Percentiles rank a stretch among this genome's conserved stretches.
phyloP scores from a whole-genome alignment of 345 rosid genomes.

The Lepidium sativum region DNA sequence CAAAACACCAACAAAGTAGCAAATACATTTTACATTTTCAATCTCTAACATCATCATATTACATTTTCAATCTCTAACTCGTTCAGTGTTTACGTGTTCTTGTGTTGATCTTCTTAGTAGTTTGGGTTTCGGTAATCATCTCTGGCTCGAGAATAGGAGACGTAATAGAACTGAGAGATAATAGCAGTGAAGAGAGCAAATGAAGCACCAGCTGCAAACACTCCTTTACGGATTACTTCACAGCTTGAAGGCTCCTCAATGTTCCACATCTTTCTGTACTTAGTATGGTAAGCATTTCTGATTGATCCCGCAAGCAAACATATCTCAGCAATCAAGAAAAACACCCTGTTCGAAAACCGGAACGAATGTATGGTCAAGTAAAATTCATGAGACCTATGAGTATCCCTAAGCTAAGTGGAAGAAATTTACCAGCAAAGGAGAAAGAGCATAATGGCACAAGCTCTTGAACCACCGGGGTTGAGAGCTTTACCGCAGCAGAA shows the following conservation, averaged over 20 bases:
- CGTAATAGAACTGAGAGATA: constrained; percentile 68
- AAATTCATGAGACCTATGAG: background rate
- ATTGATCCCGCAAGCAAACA: constrained; percentile 85
- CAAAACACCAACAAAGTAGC: constrained; percentile 3
- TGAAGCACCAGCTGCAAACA: constrained; percentile 91
- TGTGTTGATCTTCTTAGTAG: constrained; percentile 7
- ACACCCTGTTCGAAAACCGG: constrained; percentile 42
- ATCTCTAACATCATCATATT: background rate
- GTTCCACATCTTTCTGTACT: constrained; percentile 34
- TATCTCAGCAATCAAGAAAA: constrained; percentile 74
- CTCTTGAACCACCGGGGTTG: constrained; percentile 80
- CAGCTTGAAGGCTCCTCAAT: constrained; percentile 39
- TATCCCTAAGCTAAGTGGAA: background rate
- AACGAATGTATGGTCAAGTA: background rate
- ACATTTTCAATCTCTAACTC: background rate
- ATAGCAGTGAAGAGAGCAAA: constrained; percentile 72
- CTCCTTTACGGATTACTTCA: constrained; percentile 64
- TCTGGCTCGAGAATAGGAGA: constrained; percentile 57
- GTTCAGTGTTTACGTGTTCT: background rate
- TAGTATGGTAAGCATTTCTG: constrained; percentile 81
- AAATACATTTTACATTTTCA: too few species aligned
- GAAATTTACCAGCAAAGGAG: constrained; percentile 61
- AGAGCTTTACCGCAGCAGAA: constrained; percentile 90
- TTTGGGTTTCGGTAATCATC: constrained; percentile 26
- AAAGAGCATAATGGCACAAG: constrained; percentile 78